A percentile compares a stretch with the other conserved stretches of the same genome.
phyloP scores from a whole-genome alignment of 441 rosid genomes.

The Jatropha multifida region DNA sequence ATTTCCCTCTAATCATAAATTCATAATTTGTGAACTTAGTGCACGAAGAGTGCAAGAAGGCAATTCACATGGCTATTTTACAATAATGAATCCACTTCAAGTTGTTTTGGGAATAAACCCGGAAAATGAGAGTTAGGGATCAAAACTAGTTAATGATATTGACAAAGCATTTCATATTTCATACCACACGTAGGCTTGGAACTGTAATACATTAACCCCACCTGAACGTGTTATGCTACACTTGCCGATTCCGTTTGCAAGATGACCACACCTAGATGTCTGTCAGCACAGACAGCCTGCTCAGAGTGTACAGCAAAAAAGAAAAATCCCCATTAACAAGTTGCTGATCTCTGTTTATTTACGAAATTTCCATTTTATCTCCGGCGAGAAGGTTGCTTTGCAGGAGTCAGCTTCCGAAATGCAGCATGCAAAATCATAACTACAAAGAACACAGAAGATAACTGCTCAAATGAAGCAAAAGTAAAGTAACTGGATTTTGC shows the following conservation, averaged over 20 bases:
- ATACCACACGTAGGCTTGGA: neutral
- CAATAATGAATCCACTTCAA: neutral
- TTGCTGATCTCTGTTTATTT: neutral
- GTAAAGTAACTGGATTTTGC: neutral
- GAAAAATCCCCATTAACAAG: neutral
- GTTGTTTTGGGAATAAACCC: neutral
- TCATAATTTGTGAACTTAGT: neutral
- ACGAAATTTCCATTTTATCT: slow-evolving; percentile 29
- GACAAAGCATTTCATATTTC: slow-evolving; percentile 1
- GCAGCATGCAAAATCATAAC: slow-evolving; percentile 79
- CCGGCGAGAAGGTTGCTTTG: slow-evolving; percentile 47
- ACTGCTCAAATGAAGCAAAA: slow-evolving; percentile 5
- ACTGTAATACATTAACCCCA: neutral
- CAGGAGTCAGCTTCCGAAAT: slow-evolving; percentile 69
- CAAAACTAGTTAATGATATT: neutral
- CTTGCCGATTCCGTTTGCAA: neutral
- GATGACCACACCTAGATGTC: neutral
- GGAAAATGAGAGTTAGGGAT: neutral
- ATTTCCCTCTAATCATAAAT: neutral
- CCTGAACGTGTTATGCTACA: neutral
- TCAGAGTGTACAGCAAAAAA: neutral
- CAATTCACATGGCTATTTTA: neutral
- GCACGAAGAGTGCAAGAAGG: neutral
- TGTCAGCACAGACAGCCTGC: neutral
- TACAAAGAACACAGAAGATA: slow-evolving; percentile 24